These are phyloP conservation scores for Trichoderma brevicompactum DNA, from an alignment of 2,329 filamentous ascomycete species.

Conservation along the genomic window DNA sequence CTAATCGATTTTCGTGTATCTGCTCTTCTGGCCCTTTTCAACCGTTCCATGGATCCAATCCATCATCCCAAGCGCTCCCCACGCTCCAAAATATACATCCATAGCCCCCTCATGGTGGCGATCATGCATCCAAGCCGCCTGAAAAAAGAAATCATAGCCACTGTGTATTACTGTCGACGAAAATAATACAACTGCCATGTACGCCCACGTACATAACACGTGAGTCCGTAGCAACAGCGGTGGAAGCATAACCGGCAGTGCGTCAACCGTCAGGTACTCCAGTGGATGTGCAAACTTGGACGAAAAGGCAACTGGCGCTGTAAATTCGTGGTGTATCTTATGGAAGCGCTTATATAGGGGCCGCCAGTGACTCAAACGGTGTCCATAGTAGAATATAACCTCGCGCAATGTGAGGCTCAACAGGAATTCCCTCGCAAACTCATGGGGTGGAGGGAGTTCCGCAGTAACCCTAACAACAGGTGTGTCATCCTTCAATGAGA, in stretches of 20 bases:
- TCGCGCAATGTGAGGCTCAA: slow-evolving; percentile 52
- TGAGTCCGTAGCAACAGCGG: slow-evolving; percentile 52
- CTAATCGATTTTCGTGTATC: slow-evolving; percentile 25
- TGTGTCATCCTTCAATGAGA: background rate
- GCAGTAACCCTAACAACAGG: slow-evolving; percentile 30
- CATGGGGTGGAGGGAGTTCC: slow-evolving; percentile 43
- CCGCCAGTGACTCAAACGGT: slow-evolving; percentile 56
- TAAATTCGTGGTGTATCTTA: slow-evolving; percentile 61
- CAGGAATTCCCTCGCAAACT: slow-evolving; percentile 48
- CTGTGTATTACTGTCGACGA: slow-evolving; percentile 60
- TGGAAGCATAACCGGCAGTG: slow-evolving; percentile 55
- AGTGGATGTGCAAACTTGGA: slow-evolving; percentile 61
- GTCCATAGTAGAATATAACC: slow-evolving; percentile 59
- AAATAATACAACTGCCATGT: slow-evolving; percentile 52
- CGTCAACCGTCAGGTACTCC: slow-evolving; percentile 61
- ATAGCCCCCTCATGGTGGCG: slow-evolving; percentile 61
- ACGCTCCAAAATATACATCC: slow-evolving; percentile 54
- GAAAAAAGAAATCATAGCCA: slow-evolving; percentile 58
- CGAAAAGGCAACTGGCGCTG: slow-evolving; percentile 57
- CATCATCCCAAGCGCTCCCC: slow-evolving; percentile 50
- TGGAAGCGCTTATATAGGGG: slow-evolving; percentile 56
- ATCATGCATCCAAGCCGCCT: slow-evolving; percentile 56
- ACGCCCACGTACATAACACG: slow-evolving; percentile 56
- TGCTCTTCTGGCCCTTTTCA: slow-evolving; percentile 30
- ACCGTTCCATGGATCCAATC: slow-evolving; percentile 61